Evolutionary conservation across 306 rosid species (phyloP).

Genomic region (Vicia sativa): DNA sequence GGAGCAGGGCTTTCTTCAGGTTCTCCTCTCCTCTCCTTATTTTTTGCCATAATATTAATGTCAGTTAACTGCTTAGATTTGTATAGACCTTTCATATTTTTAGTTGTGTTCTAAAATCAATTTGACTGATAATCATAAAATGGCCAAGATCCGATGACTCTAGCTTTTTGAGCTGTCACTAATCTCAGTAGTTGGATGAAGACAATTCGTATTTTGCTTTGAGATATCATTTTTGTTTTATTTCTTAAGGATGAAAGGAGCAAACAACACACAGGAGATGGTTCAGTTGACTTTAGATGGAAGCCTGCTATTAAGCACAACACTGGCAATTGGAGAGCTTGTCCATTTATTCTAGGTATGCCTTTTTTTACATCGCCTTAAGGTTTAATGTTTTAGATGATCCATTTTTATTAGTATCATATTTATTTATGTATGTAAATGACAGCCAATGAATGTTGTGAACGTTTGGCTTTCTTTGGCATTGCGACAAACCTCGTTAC

Average conservation of each 20-base stretch:
- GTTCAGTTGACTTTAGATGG: constrained; percentile 56
- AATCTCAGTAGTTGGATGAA: background rate
- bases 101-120: no score
- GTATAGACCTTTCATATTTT: background rate
- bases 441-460: constrained; percentile 87
- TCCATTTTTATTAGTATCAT: constrained; percentile 18
- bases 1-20: background rate
- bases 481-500: constrained; percentile 85
- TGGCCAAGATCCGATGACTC: no score
- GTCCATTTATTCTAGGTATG: constrained; percentile 69
- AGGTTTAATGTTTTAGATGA: background rate
- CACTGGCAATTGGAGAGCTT: constrained; percentile 76
- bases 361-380: constrained; percentile 4
- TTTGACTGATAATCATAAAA: no score
- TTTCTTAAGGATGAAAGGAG: constrained; percentile 44
- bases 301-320: constrained; percentile 49
- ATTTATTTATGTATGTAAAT: constrained; percentile 25
- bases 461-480: constrained; percentile 88
- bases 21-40: background rate
- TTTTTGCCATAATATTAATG: no score
- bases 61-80: no score
- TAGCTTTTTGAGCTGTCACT: background rate
- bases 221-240: background rate
- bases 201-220: background rate
- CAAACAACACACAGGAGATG: constrained; percentile 53